Evolutionary conservation across 805 yeast species (phyloP), one percentile per base, ranked within the genome.

Genomic region (Candida tibetensis): DNA sequence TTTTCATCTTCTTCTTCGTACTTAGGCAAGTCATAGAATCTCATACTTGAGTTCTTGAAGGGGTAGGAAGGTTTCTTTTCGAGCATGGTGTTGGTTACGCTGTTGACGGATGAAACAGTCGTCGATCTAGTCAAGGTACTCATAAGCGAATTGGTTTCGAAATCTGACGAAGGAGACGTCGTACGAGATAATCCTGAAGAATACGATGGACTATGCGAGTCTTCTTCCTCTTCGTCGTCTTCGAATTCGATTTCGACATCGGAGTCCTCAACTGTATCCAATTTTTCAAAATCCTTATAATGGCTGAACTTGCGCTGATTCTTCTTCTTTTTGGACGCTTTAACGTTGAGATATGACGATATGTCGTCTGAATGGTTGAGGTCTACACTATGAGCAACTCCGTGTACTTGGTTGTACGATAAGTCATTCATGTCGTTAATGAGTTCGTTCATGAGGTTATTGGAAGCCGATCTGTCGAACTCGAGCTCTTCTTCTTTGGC

Each of bases 41-140:
- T 49, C 47, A 43, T 43, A 32, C 48, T 30, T 23, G 39, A 32
- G 36, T 39, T 39, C 19, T 40, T 44, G 33, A 45, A 45, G 4
- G 53, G 46, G 30, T 42, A 44, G 19, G 47, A 39, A 6, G 37
- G 35, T 21, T 42, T 47, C 29, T 45, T 49, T 28, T 44, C 42
- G 8, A 47, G 46, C 23, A 44, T 26, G 42, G 53, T 58, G 35
- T 52, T 55, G 34, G 70, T 62, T 5, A 28, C 23, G 22, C 45
- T 45, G 30, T 41, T 41, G 28, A 46, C 42, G 15, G 41, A 37
- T 12, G 66, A 58, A 4, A 66, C 69, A 2, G 72, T 67, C 17
- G 72, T 69, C 9, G 71, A 64, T 36, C 73, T 45, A 0, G 73
- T 69, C 36, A 67, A 53, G 7, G 66, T 48, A 14, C 63, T 48